Base-by-base conservation (phyloP, 1,284 basidiomycete genomes). In the Leccinum holopus region DNA sequence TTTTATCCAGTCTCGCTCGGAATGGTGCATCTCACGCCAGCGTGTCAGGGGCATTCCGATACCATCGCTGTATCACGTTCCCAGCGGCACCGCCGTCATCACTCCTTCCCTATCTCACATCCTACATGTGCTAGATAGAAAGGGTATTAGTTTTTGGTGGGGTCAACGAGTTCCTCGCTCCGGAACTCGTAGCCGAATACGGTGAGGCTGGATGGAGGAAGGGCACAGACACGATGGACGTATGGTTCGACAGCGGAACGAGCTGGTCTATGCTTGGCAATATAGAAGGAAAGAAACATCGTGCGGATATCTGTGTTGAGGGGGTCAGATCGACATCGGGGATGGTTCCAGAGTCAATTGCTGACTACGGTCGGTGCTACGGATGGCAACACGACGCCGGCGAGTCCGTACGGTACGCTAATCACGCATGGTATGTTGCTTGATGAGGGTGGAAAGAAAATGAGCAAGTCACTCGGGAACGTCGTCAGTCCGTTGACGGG, bases 1-100 rank as follows among this genome's bases (percentile, higher is more conserved):
- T 94, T 0, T 97, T 95, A 82, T 98, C 37, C 82, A 82, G 3
- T 91, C 90, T 0, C 92, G 97, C 4, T 95, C 94, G 0, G 97
- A 99, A 78, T 99, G 97, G 97, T 99, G 97, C 73, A 98, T 99
- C 63, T 99, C 97, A 35, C 90, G 97, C 3, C 97, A 99, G 74
- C 90, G 97, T 16, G 91, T 92, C 16, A 99, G 97, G 97, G 97
- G 97, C 35, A 94, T 98, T 1, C 97, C 97, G 1, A 98, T 99
- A 64, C 97, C 96, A 0, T 90, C 94, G 1, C 78, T 99, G 1
- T 87, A 96, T 72, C 87, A 91, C 68, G 75, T 81, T 1, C 80
- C 81, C 1, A 87, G 87, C 1, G 87, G 87, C 57, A 80, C 83
- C 28, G 84, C 90, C 0, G 73, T 95, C 49, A 85, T 98, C 58